phyloP scores from a whole-genome alignment of 768 basidiomycete genomes.

The Auriscalpium vulgare region DNA sequence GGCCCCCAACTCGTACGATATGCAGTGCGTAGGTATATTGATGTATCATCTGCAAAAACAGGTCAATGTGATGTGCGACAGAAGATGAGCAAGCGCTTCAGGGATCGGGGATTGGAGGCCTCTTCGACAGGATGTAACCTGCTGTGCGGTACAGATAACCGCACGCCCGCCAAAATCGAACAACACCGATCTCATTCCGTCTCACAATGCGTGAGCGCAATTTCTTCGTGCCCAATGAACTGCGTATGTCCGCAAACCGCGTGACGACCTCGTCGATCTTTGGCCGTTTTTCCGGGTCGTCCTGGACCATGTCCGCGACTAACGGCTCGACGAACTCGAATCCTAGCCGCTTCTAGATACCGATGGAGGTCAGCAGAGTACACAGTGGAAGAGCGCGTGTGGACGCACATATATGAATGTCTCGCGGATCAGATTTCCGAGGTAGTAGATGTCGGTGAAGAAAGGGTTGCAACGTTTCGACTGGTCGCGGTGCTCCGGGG shows the following conservation, averaged over 20 bases:
- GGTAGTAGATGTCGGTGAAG: slow-evolving; percentile 18
- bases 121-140: too few relatives aligned
- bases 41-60: too few relatives aligned
- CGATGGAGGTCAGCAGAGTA: background rate
- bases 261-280: slow-evolving; percentile 29
- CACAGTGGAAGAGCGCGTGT: background rate
- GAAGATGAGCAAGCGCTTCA: too few relatives aligned
- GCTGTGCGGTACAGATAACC: too few relatives aligned
- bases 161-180: background rate
- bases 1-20: too few relatives aligned
- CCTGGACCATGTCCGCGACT: slow-evolving; percentile 27
- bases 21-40: too few relatives aligned
- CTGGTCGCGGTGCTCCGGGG: slow-evolving; percentile 17
- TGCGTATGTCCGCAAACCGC: slow-evolving; percentile 22
- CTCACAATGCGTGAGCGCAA: slow-evolving; percentile 17
- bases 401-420: slow-evolving; percentile 14
- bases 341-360: slow-evolving; percentile 1
- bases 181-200: background rate
- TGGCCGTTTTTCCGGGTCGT: slow-evolving; percentile 27
- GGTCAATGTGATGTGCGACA: too few relatives aligned
- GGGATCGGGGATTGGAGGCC: too few relatives aligned
- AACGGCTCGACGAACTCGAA: slow-evolving; percentile 10
- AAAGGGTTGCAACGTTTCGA: slow-evolving; percentile 17
- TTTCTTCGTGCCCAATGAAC: slow-evolving; percentile 21
- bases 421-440: slow-evolving; percentile 17